Base-by-base conservation (phyloP, 2,329 filamentous ascomycete genomes). In the Pseudogymnoascus sp. region DNA sequence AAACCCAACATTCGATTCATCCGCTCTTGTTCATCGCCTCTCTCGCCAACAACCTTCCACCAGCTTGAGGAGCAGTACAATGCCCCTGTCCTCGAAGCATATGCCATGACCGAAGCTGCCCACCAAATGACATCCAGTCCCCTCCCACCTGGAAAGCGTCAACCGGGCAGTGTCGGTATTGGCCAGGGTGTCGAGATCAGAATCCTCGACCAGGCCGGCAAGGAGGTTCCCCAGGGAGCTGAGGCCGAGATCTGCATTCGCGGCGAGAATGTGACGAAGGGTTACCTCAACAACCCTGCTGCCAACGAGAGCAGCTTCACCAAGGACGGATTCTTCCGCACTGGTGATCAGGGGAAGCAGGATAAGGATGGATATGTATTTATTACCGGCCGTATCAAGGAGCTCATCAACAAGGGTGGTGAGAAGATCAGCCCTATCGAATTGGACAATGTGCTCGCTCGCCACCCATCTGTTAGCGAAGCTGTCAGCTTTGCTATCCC, bases 311-410 rank as follows among this genome's bases (percentile, higher is more conserved):
- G 86, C 7, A 86, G 89, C 0, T 95, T 91, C 75, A 89, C 88
- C 29, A 80, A 83, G 67, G 80, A 80, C n/a, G 88, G 90, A 9
- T 96, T 90, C 78, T 96, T 96, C 83, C 84, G 91, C 69, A 96
- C 91, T 0, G 91, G 91, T 5, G 91, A 96, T 72, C 90, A 96
- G 75, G 91, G 91, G 60, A 89, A 88, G 77, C 82, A 85, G 73
- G 91, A 96, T 70, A 77, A 84, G 64, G 89, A 95, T 68, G 90
- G 90, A 65, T 96, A 95, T 72, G 79, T 96, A 10, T 82, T 90
- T 71, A 93, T 96, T 75, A 96, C 91, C 0, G 91, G 91, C n/a
- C 83, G 91, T 62, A 96, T 96, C 77, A 96, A 96, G 81, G 91
- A 96, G 77, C 80, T 96, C 61, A 96, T 96, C 80, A 92, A 92